phyloP scores from a whole-genome alignment of 331 rosid species.

The Quercus lobata region DNA sequence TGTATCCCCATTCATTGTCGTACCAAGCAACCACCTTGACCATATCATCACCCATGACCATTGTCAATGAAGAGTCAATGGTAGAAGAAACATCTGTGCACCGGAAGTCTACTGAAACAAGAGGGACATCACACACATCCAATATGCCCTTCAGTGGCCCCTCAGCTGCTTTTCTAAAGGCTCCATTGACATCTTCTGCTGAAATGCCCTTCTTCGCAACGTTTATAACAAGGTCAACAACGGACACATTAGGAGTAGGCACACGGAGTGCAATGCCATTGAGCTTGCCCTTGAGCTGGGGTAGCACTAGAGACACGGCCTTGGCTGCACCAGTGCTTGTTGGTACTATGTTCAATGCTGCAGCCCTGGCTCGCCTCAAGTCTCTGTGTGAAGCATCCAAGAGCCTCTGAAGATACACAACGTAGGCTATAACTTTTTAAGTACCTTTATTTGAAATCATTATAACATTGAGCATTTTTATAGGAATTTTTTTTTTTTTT shows the following conservation, averaged over 20 bases:
- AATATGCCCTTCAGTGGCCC: conserved; percentile 84
- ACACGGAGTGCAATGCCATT: conserved; percentile 98
- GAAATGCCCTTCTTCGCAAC: conserved; percentile 81
- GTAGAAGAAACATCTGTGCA: conserved; percentile 91
- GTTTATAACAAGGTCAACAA: conserved; percentile 89
- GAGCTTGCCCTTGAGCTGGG: conserved; percentile 95
- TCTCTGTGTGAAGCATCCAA: conserved; percentile 98
- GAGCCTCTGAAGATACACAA: conserved; percentile 59
- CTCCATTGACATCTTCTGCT: conserved; percentile 90
- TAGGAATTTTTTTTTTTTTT: background rate
- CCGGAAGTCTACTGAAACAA: conserved; percentile 89
- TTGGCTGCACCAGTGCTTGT: conserved; percentile 99
- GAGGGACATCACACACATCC: conserved; percentile 91
- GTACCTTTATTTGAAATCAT: background rate
- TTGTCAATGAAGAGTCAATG: conserved; percentile 86
- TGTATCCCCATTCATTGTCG: conserved; percentile 99
- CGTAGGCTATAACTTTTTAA: background rate
- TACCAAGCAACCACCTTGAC: conserved; percentile 99
- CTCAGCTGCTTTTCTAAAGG: conserved; percentile 86
- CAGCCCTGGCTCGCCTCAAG: conserved; percentile 95
- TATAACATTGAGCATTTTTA: background rate
- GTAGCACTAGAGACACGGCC: conserved; percentile 92
- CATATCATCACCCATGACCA: conserved; percentile 99
- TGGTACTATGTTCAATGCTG: conserved; percentile 95
- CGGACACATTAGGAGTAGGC: conserved; percentile 95